Percentiles rank a stretch among this genome's conserved stretches.
Conservation (phyloP, 352 stramenopile species). For the Pythium scleroteichum region DNA sequence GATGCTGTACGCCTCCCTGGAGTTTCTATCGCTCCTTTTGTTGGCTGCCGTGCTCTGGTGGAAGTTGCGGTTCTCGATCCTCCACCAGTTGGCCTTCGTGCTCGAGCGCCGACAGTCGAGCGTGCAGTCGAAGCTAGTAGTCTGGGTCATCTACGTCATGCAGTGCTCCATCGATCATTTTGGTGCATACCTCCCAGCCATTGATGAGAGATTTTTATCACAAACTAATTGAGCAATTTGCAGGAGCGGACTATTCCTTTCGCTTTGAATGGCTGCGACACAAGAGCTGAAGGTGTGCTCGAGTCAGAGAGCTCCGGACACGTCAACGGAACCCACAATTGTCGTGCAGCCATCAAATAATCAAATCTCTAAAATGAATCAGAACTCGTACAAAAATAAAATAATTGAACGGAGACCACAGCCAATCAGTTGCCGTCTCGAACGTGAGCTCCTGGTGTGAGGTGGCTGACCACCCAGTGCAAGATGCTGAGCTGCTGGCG, state of each 20-base stretch:
- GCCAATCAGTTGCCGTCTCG: too few relatives aligned
- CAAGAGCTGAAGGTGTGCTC: constrained; percentile 7
- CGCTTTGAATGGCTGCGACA: constrained; percentile 23
- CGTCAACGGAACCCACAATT: too few relatives aligned
- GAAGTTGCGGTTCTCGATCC: constrained; percentile 20
- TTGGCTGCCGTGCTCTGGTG: constrained; percentile 17
- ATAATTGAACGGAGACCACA: too few relatives aligned
- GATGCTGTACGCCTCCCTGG: constrained; percentile 18
- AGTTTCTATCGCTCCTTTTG: constrained; percentile 16
- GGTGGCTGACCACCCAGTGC: not conserved
- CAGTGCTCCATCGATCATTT: constrained; percentile 21
- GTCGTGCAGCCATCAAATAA: too few relatives aligned
- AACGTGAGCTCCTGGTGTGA: too few relatives aligned
- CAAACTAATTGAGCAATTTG: too few relatives aligned
- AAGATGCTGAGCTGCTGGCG: not conserved
- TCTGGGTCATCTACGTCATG: constrained; percentile 25
- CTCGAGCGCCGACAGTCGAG: constrained; percentile 10
- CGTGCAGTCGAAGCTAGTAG: constrained; percentile 23
- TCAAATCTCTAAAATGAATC: too few relatives aligned
- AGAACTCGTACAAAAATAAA: too few relatives aligned
- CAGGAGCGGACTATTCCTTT: constrained; percentile 25
- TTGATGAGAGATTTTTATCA: too few relatives aligned
- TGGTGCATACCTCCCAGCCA: not conserved
- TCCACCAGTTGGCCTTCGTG: constrained; percentile 26
- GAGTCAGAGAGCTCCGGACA: too few relatives aligned